Evolutionary conservation across 1,284 basidiomycete species (phyloP).

Genomic region (Singerocomus inundabilis): DNA sequence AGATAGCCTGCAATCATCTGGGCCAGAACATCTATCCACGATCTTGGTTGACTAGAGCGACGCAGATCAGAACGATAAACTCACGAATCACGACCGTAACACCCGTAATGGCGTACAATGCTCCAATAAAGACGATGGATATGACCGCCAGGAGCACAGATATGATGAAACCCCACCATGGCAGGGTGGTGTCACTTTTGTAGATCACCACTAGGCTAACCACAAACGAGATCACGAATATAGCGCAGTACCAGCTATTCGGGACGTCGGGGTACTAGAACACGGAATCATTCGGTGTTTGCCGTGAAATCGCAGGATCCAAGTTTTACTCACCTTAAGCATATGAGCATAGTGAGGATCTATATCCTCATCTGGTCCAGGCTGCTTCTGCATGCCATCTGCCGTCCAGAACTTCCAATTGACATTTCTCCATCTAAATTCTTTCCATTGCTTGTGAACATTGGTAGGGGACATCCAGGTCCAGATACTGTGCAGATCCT

Average conservation of each 20-base stretch:
- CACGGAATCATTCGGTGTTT: background rate
- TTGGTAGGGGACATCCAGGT: conserved; percentile 37
- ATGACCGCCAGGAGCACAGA: conserved; percentile 40
- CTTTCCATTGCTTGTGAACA: conserved; percentile 26
- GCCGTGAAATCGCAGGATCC: background rate
- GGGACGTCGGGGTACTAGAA: conserved; percentile 46
- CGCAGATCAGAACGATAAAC: background rate
- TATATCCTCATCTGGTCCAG: conserved; percentile 31
- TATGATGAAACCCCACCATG: conserved; percentile 47
- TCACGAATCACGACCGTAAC: conserved; percentile 47
- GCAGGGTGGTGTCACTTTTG: conserved; percentile 48
- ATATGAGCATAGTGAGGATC: conserved; percentile 58
- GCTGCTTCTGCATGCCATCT: conserved; percentile 36
- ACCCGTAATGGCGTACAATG: conserved; percentile 54
- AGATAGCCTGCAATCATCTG: conserved; percentile 63
- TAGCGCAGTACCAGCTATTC: conserved; percentile 46
- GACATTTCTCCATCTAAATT: conserved; percentile 29
- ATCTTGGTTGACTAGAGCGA: background rate
- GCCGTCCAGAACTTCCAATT: conserved; percentile 47
- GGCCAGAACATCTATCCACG: conserved; percentile 34
- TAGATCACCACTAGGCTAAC: conserved; percentile 48
- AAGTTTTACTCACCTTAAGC: conserved; percentile 43
- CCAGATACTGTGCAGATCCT: conserved; percentile 45
- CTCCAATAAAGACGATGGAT: conserved; percentile 48
- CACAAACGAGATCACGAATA: conserved; percentile 38